Percentiles rank a stretch among this genome's conserved stretches.
These are phyloP conservation scores for Tricholoma bakamatsutake DNA, from an alignment of 768 basidiomycete species.

Conservation along the genomic window DNA sequence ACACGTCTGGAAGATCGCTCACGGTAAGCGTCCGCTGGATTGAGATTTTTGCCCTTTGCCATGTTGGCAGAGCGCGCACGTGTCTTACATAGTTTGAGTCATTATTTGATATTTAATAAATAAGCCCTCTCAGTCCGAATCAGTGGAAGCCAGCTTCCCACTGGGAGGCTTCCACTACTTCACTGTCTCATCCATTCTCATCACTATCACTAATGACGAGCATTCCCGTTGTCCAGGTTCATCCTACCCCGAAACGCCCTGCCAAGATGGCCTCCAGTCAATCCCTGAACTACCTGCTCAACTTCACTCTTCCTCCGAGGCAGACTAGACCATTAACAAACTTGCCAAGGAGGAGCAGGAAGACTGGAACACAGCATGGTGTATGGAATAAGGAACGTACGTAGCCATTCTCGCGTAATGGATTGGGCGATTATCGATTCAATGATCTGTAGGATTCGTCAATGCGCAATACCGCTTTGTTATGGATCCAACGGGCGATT, in stretches of 20 bases:
- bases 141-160: slow-evolving; percentile 37
- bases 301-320: slow-evolving; percentile 89
- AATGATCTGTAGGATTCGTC: slow-evolving; percentile 63
- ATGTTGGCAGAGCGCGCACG: slow-evolving; percentile 41
- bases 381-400: slow-evolving; percentile 91
- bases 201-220: slow-evolving; percentile 31
- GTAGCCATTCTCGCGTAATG: slow-evolving; percentile 25
- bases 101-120: slow-evolving; percentile 26
- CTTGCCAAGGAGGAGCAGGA: slow-evolving; percentile 73
- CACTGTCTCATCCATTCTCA: slow-evolving; percentile 4
- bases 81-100: slow-evolving; percentile 18
- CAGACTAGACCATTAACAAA: slow-evolving; percentile 53
- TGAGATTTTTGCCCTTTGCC: slow-evolving; percentile 76
- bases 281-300: slow-evolving; percentile 80
- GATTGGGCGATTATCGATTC: slow-evolving; percentile 9
- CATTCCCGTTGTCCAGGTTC: slow-evolving; percentile 25
- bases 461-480: slow-evolving; percentile 97
- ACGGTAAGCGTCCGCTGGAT: slow-evolving; percentile 95
- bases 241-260: slow-evolving; percentile 45
- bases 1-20: slow-evolving; percentile 26
- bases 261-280: slow-evolving; percentile 66
- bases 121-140: slow-evolving; percentile 17
- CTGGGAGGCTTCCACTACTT: slow-evolving; percentile 36
- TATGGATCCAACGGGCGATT: slow-evolving; percentile 86
- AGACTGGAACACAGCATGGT: slow-evolving; percentile 52